phyloP scores from a whole-genome alignment of 441 rosid genomes.

The Corymbia citriodora region DNA sequence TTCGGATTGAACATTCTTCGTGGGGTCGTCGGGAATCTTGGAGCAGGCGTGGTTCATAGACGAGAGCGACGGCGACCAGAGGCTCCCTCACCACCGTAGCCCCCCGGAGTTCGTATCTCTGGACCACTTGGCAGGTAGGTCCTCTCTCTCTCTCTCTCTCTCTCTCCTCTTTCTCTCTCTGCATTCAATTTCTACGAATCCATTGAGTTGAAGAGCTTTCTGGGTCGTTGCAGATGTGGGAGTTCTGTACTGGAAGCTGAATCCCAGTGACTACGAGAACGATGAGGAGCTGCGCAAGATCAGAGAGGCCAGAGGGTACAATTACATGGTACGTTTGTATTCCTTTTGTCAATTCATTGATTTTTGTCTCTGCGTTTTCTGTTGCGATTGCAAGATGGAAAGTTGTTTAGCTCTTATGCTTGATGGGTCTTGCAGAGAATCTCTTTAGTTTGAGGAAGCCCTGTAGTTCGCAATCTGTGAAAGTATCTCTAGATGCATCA shows the following conservation, averaged over 20 bases:
- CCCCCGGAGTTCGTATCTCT: conserved; percentile 47
- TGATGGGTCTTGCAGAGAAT: not conserved
- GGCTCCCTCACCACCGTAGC: conserved; percentile 58
- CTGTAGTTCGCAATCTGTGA: not conserved
- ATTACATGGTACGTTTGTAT: conserved; percentile 50
- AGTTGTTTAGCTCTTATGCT: not conserved
- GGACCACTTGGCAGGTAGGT: conserved; percentile 69
- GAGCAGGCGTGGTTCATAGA: conserved; percentile 86
- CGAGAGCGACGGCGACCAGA: conserved; percentile 59
- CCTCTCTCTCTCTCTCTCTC: not conserved
- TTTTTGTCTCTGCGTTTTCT: not conserved
- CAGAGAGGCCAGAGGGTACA: conserved; percentile 71
- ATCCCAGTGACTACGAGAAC: conserved; percentile 60
- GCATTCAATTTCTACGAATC: not conserved
- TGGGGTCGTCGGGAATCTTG: not conserved
- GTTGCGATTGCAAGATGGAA: not conserved
- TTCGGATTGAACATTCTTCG: not conserved
- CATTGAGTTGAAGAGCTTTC: not conserved
- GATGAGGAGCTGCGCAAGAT: conserved; percentile 53
- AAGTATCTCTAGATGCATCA: not conserved
- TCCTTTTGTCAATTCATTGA: not conserved
- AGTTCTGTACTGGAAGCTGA: conserved; percentile 71
- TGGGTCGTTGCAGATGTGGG: conserved; percentile 46
- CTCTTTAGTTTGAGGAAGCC: not conserved
- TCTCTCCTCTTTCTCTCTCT: not conserved